Base-by-base conservation (phyloP, 257 asterid genomes). In the Rubia yunnanensis region DNA sequence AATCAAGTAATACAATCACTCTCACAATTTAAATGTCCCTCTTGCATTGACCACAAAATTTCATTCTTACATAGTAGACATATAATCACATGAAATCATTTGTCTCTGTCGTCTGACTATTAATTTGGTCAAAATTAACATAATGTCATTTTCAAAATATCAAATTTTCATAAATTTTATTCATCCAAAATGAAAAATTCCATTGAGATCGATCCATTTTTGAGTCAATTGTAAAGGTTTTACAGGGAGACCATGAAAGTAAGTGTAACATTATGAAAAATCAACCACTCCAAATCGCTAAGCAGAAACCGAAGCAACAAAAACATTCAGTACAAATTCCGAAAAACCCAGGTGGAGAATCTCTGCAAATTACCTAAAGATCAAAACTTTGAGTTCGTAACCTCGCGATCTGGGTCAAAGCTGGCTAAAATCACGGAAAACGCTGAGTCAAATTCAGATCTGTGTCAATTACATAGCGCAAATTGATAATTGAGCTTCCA, bases 281-380 rank as follows among this genome's bases (percentile, higher is more conserved):
- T 17, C 8, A 17, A 44, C n/a, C 7, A 36, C 6, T 32, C 26
- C 15, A 30, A 22, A 11, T 11, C 5, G 35, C 27, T 41, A 10
- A 5, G n/a, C 69, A 20, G 20, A 49, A 65, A 50, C 27, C 0
- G 14, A 20, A 65, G 35, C 28, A 38, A 38, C 50, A 24, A 62
- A 14, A 26, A 3, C 9, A 15, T 18, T n/a, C 10, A 3, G 18
- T 18, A 15, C 4, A 15, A 13, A 50, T 49, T 9, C 20, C 7
- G 1, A 11, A 48, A 46, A 69, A 17, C 31, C 59, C 44, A 31
- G 56, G 1, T 20, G 20, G 6, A 22, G 49, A 62, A 34, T 49
- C 54, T 15, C 27, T 34, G 15, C 26, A 5, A 22, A 38, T 70
- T 63, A 70, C 74, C 63, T 4, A 63, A 63, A 63, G 24, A 39